Conservation (phyloP, 257 asterid genomes). For the Solanum stenotomum region DNA sequence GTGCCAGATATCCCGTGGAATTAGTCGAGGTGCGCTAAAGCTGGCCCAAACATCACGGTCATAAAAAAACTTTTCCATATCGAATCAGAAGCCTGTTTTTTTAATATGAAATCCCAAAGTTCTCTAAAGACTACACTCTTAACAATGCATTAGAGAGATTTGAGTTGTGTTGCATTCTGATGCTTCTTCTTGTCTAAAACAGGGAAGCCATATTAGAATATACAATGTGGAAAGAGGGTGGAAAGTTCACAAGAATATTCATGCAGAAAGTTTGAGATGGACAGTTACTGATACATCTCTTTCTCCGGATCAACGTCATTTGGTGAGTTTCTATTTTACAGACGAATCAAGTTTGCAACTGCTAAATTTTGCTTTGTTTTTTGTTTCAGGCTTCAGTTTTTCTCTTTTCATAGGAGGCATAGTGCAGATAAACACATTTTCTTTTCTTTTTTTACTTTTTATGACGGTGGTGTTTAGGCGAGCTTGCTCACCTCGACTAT, state of each 20-base stretch:
- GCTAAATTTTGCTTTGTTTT: neutral
- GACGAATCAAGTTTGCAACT: neutral
- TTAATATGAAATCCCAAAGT: neutral
- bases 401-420: neutral
- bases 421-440: neutral
- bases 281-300: constrained; percentile 80
- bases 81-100: neutral
- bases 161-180: neutral
- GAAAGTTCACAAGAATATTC: constrained; percentile 75
- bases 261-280: constrained; percentile 83
- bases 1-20: neutral
- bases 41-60: neutral
- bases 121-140: neutral
- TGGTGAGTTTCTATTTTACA: constrained; percentile 38
- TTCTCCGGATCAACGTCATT: constrained; percentile 65
- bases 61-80: neutral
- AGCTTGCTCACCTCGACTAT: neutral
- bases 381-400: neutral
- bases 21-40: neutral
- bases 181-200: constrained; percentile 4
- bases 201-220: constrained; percentile 87
- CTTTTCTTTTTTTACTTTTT: neutral
- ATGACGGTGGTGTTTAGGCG: neutral
- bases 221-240: constrained; percentile 78
- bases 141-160: neutral